Evolutionary conservation across 768 basidiomycete genomes (phyloP).

Genomic region (Botryobasidium botryosum): DNA sequence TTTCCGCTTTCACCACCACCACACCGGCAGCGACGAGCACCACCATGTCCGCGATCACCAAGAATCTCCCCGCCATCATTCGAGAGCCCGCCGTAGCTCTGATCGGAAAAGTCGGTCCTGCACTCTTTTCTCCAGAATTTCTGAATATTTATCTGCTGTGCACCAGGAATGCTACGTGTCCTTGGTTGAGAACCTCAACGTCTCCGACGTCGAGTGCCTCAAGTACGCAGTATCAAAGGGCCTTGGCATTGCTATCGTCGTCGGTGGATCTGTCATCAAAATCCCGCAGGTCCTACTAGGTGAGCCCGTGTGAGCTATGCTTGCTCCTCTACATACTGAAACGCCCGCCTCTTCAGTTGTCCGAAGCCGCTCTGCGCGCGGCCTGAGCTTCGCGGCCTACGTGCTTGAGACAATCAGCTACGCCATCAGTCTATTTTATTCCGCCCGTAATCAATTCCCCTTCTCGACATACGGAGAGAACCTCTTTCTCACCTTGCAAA

Average conservation of each 20-base stretch:
- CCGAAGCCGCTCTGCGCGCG: slow-evolving; percentile 58
- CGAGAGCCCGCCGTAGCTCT: too few relatives aligned
- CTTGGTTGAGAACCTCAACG: slow-evolving; percentile 70
- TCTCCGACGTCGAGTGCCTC: slow-evolving; percentile 64
- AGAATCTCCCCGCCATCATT: too few relatives aligned
- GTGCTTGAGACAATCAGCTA: slow-evolving; percentile 83
- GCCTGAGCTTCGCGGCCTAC: slow-evolving; percentile 75
- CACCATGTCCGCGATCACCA: too few relatives aligned
- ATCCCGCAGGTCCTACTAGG: slow-evolving; percentile 83
- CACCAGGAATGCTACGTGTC: slow-evolving; percentile 79
- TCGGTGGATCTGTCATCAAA: slow-evolving; percentile 90
- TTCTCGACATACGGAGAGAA: slow-evolving; percentile 99
- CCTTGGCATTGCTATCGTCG: slow-evolving; percentile 79
- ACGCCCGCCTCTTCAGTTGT: slow-evolving; percentile 32
- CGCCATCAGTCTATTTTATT: slow-evolving; percentile 77
- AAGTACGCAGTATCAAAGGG: slow-evolving; percentile 88
- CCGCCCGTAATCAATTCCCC: slow-evolving; percentile 69
- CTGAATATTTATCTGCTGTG: too few relatives aligned
- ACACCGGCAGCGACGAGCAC: too few relatives aligned
- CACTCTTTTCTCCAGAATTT: too few relatives aligned
- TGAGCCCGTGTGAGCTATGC: slow-evolving; percentile 24
- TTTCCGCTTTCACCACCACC: too few relatives aligned
- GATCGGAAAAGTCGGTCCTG: too few relatives aligned
- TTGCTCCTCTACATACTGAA: not conserved
- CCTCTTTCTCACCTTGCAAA: slow-evolving; percentile 80